Percentiles rank a stretch among this genome's conserved stretches.
phyloP scores from a whole-genome alignment of 2,329 filamentous ascomycete species.

The Biscogniauxia mediterranea region DNA sequence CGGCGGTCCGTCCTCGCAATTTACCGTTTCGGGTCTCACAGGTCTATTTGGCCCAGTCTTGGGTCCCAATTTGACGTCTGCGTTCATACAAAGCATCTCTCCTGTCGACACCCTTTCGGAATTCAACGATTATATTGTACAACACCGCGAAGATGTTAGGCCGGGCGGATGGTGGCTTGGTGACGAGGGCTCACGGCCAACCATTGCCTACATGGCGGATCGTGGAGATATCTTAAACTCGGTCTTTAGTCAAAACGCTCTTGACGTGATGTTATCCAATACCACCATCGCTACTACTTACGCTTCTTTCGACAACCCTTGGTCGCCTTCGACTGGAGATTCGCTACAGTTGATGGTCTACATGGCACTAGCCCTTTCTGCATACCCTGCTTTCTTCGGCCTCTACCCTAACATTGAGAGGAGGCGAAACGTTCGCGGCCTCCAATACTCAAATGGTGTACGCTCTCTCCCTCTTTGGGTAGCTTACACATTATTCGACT shows the following conservation, averaged over 20 bases:
- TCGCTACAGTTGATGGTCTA: constrained; percentile 79
- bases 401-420: constrained; percentile 87
- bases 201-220: constrained; percentile 70
- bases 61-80: constrained; percentile 11
- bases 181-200: constrained; percentile 56
- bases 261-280: constrained; percentile 66
- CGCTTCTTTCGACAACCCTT: constrained; percentile 73
- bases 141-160: constrained; percentile 64
- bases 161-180: constrained; percentile 81
- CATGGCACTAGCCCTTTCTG: constrained; percentile 73
- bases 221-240: constrained; percentile 52
- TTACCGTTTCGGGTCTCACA: constrained; percentile 33
- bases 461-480: constrained; percentile 79
- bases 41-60: constrained; percentile 43
- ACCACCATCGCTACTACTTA: constrained; percentile 70
- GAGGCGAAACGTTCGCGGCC: constrained; percentile 71
- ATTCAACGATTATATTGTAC: constrained; percentile 65
- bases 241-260: constrained; percentile 63
- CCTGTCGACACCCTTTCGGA: constrained; percentile 62
- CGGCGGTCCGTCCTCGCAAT: constrained; percentile 43
- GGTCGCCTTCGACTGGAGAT: constrained; percentile 65
- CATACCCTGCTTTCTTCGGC: constrained; percentile 82
- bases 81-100: constrained; percentile 41
- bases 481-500: constrained; percentile 80
- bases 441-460: constrained; percentile 92